A percentile compares a stretch with the other conserved stretches of the same genome.
Evolutionary conservation across 345 rosid species (phyloP).

Genomic region (Acer yangbiense): DNA sequence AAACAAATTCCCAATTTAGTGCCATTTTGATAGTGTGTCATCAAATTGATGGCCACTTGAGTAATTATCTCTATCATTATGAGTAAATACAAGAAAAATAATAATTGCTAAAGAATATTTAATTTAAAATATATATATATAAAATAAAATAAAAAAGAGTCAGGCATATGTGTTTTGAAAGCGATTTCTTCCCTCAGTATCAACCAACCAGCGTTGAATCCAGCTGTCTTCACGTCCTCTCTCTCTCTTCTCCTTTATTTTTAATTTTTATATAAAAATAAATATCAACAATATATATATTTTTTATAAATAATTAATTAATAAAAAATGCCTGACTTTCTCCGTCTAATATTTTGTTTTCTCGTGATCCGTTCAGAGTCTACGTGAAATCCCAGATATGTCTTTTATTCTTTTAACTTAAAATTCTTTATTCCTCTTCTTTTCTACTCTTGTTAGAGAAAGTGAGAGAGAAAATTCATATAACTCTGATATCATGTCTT

Average conservation of each 20-base stretch:
- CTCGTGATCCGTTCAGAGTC: conserved; percentile 50
- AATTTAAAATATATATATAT: too few relatives aligned
- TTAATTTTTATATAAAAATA: not conserved
- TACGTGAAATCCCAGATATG: conserved; percentile 46
- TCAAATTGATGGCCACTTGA: too few relatives aligned
- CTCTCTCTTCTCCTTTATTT: conserved; percentile 10
- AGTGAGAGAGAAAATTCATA: not conserved
- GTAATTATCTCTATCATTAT: too few relatives aligned
- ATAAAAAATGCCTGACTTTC: conserved; percentile 34
- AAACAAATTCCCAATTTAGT: too few relatives aligned
- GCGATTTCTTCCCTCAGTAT: conserved; percentile 43
- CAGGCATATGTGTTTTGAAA: conserved; percentile 39
- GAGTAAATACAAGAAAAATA: too few relatives aligned
- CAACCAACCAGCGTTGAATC: conserved; percentile 46
- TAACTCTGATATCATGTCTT: not conserved
- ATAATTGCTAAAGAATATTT: too few relatives aligned
- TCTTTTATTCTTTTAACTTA: conserved; percentile 8
- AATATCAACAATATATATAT: too few relatives aligned
- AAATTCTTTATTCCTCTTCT: conserved; percentile 21
- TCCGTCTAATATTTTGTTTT: conserved; percentile 41
- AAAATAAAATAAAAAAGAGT: too few relatives aligned
- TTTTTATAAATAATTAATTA: not conserved
- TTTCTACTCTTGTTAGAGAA: not conserved
- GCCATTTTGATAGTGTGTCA: too few relatives aligned
- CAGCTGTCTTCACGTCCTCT: conserved; percentile 73